Conservation (phyloP, 768 basidiomycete species). For the Lactarius vividus region DNA sequence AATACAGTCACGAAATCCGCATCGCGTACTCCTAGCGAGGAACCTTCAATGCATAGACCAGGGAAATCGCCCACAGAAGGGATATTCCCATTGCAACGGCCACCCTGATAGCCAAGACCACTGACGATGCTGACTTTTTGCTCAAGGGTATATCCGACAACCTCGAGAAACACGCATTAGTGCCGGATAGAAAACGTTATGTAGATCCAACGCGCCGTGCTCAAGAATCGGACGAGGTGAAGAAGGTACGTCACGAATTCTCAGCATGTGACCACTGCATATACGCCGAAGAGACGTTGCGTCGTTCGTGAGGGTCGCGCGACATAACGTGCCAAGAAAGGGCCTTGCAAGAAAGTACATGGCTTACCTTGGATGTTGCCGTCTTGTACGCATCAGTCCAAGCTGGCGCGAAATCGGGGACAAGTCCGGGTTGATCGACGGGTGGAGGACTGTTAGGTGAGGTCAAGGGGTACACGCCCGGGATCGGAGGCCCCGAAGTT, state of each 20-base stretch:
- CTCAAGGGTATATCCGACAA: slow-evolving; percentile 23
- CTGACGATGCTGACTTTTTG: slow-evolving; percentile 27
- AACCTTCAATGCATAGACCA: slow-evolving; percentile 73
- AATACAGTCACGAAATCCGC: slow-evolving; percentile 74
- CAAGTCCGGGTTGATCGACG: slow-evolving; percentile 40
- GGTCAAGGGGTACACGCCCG: slow-evolving; percentile 51
- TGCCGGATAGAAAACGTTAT: neutral
- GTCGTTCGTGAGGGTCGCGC: neutral
- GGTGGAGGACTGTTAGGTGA: slow-evolving; percentile 61
- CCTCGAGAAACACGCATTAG: neutral
- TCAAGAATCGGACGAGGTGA: neutral
- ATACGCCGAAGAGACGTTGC: neutral
- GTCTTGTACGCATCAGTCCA: slow-evolving; percentile 60
- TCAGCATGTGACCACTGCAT: neutral
- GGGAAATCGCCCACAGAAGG: slow-evolving; percentile 53
- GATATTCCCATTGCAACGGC: slow-evolving; percentile 69
- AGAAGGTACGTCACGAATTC: neutral
- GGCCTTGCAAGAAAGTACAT: neutral
- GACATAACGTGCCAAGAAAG: neutral
- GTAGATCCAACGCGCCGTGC: neutral
- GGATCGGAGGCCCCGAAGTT: slow-evolving; percentile 51
- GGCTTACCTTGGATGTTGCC: slow-evolving; percentile 27
- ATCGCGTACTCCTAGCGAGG: slow-evolving; percentile 77
- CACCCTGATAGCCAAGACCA: slow-evolving; percentile 49
- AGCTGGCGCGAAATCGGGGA: slow-evolving; percentile 49